phyloP scores from a whole-genome alignment of 1,284 basidiomycete species.

The Tilletia caries region DNA sequence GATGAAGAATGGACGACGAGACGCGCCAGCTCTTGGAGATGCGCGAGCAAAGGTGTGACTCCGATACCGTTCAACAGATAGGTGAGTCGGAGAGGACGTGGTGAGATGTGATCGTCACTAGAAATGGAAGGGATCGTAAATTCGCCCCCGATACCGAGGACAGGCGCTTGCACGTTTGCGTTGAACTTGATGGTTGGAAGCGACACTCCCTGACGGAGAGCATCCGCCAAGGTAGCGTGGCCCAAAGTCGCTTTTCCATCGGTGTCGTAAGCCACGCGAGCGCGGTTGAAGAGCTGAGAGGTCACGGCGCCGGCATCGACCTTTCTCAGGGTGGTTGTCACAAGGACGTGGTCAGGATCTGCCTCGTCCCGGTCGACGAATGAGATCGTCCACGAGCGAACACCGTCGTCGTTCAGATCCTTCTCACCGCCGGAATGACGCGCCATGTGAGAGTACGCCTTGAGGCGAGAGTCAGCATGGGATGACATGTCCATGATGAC shows the following conservation, averaged over 20 bases:
- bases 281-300: slow-evolving; percentile 20
- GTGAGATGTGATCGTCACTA: not conserved
- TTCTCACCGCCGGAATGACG: slow-evolving; percentile 26
- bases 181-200: not conserved
- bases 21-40: slow-evolving; percentile 6
- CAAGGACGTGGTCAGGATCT: not conserved
- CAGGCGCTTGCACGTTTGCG: not conserved
- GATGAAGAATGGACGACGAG: not conserved
- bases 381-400: slow-evolving; percentile 28
- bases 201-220: not conserved
- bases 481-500: slow-evolving; percentile 27
- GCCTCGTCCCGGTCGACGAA: slow-evolving; percentile 15
- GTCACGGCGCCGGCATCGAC: slow-evolving; percentile 22
- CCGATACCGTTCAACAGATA: slow-evolving; percentile 20
- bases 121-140: not conserved
- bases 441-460: slow-evolving; percentile 31
- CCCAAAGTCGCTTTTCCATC: not conserved
- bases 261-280: not conserved
- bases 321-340: slow-evolving; percentile 24
- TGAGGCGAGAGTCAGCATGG: slow-evolving; percentile 20
- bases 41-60: slow-evolving; percentile 18
- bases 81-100: slow-evolving; percentile 4
- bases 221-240: not conserved
- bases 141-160: slow-evolving; percentile 9
- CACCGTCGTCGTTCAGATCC: slow-evolving; percentile 28